Evolutionary conservation across 225 moss, liverwort and hornwort genomes (phyloP).

Genomic region (Asterella californica): DNA sequence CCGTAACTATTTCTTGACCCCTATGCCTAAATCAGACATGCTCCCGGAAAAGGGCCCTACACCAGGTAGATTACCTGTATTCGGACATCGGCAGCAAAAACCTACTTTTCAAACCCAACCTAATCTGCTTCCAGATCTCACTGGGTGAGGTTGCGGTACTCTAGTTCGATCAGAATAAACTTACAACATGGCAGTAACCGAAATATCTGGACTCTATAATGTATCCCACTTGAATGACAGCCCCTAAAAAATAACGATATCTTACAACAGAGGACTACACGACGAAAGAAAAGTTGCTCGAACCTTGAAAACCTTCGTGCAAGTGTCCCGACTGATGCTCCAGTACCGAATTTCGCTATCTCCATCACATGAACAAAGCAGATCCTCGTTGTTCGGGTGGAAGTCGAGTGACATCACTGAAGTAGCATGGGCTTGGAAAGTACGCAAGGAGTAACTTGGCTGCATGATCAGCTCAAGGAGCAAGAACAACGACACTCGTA

Average conservation of each 20-base stretch:
- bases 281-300: too few relatives aligned
- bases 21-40: background rate
- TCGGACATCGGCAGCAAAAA: background rate
- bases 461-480: constrained; percentile 35
- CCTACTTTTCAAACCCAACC: background rate
- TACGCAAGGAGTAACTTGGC: constrained; percentile 84
- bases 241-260: background rate
- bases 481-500: background rate
- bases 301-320: constrained; percentile 97
- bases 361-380: constrained; percentile 96
- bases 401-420: constrained; percentile 98
- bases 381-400: constrained; percentile 87
- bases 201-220: background rate
- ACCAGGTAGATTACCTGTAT: background rate
- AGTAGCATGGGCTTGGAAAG: constrained; percentile 79
- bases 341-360: constrained; percentile 98
- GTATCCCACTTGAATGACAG: background rate
- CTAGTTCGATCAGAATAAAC: background rate
- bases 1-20: background rate
- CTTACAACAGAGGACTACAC: background rate
- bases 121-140: background rate
- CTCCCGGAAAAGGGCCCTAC: background rate
- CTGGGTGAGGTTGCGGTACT: background rate
- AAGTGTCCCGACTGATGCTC: constrained; percentile 84
- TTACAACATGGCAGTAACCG: background rate